Conservation (phyloP, 2,329 filamentous ascomycete genomes). For the Aureobasidium musti region DNA sequence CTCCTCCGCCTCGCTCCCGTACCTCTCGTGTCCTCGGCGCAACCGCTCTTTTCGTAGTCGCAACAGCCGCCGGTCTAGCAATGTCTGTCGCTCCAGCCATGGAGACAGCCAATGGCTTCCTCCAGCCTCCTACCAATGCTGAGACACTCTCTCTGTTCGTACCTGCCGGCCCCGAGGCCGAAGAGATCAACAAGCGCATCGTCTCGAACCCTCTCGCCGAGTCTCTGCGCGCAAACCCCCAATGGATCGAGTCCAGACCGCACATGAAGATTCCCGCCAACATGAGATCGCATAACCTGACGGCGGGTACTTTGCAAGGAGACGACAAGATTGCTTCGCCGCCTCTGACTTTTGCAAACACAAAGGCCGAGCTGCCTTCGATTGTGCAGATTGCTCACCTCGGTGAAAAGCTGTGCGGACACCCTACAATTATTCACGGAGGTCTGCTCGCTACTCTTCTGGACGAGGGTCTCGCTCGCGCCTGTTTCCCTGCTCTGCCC, state of each 20-base stretch:
- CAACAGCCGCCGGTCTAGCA: conserved; percentile 57
- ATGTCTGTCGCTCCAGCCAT: conserved; percentile 59
- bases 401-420: conserved; percentile 78
- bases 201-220: conserved; percentile 71
- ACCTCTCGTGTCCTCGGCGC: conserved; percentile 48
- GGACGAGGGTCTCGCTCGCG: conserved; percentile 84
- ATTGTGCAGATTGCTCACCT: conserved; percentile 72
- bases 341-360: conserved; percentile 67
- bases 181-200: conserved; percentile 70
- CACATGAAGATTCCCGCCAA: conserved; percentile 79
- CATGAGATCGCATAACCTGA: conserved; percentile 74
- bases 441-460: conserved; percentile 88
- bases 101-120: conserved; percentile 51
- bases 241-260: conserved; percentile 74
- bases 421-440: conserved; percentile 88
- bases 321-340: conserved; percentile 76
- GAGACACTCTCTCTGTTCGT: conserved; percentile 70
- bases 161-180: conserved; percentile 54
- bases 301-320: conserved; percentile 75
- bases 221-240: conserved; percentile 66
- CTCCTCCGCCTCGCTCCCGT: conserved; percentile 32
- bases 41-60: conserved; percentile 50
- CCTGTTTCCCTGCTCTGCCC: conserved; percentile 84
- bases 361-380: conserved; percentile 54
- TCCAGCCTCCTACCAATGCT: conserved; percentile 65